A percentile compares a stretch with the other conserved stretches of the same genome.
Evolutionary conservation across 2,329 filamentous ascomycete genomes (phyloP).

Genomic region (Cyclaneusma minus): DNA sequence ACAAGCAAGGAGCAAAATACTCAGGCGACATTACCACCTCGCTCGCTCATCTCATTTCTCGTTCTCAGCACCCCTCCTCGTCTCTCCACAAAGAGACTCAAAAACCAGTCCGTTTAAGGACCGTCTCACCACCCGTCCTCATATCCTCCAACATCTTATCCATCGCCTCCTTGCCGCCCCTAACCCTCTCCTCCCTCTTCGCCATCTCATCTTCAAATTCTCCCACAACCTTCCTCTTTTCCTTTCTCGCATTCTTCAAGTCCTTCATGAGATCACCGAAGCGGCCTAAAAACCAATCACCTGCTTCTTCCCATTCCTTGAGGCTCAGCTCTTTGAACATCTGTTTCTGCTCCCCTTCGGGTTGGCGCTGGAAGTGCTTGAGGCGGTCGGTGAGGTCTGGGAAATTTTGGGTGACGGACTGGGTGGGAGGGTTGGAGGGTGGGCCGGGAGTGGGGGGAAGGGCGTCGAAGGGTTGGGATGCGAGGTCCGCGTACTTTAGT

Average conservation of each 20-base stretch:
- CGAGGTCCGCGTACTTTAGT: too few species aligned
- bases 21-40: slow-evolving; percentile 1
- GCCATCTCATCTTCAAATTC: slow-evolving; percentile 14
- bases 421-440: neutral
- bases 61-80: neutral
- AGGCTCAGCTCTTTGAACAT: slow-evolving; percentile 12
- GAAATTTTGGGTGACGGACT: too few species aligned
- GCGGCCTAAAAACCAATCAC: slow-evolving; percentile 15
- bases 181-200: slow-evolving; percentile 12
- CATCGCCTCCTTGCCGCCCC: slow-evolving; percentile 8
- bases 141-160: slow-evolving; percentile 13
- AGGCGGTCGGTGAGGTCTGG: slow-evolving; percentile 9
- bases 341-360: slow-evolving; percentile 2
- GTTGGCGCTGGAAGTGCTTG: slow-evolving; percentile 4
- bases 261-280: slow-evolving; percentile 11
- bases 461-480: too few species aligned
- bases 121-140: slow-evolving; percentile 10
- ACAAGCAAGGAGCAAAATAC: too few species aligned
- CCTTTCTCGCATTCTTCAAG: slow-evolving; percentile 11
- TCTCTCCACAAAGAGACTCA: slow-evolving; percentile 2
- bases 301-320: slow-evolving; percentile 17
- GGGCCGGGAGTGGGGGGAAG: too few species aligned
- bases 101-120: slow-evolving; percentile 5
- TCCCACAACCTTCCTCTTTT: slow-evolving; percentile 11
- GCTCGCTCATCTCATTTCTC: slow-evolving; percentile 1